Evolutionary conservation across 208 protist genomes (phyloP).

Genomic region (Trypanosoma lewisi): DNA sequence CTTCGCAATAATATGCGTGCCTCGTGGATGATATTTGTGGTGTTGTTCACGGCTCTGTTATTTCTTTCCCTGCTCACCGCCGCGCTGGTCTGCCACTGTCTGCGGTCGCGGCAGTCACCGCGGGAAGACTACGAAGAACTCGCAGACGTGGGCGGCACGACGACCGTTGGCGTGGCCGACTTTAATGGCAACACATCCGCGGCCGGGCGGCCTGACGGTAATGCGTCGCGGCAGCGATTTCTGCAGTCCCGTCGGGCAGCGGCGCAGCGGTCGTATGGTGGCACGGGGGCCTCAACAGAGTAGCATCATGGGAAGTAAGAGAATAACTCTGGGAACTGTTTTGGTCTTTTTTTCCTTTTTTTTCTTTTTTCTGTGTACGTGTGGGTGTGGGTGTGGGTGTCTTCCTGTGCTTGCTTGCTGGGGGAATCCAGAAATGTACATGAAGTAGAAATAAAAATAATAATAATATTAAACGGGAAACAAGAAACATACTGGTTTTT

Average conservation of each 20-base stretch:
- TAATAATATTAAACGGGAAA: too few relatives aligned
- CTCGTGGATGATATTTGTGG: conserved; percentile 8
- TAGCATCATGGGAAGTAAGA: too few relatives aligned
- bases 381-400: too few relatives aligned
- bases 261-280: conserved; percentile 4
- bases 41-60: conserved; percentile 3
- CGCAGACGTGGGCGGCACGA: not conserved
- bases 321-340: too few relatives aligned
- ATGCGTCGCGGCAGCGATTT: conserved; percentile 68
- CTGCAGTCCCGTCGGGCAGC: conserved; percentile 49
- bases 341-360: too few relatives aligned
- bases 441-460: too few relatives aligned
- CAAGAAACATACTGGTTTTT: too few relatives aligned
- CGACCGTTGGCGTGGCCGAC: not conserved
- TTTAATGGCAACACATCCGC: not conserved
- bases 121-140: conserved; percentile 12
- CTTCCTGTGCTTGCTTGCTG: too few relatives aligned
- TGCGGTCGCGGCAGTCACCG: not conserved
- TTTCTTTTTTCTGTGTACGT: too few relatives aligned
- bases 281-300: not conserved
- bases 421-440: too few relatives aligned
- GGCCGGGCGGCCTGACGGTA: conserved; percentile 25
- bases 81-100: conserved; percentile 2
- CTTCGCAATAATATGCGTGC: not conserved
- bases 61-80: conserved; percentile 1